phyloP scores from a whole-genome alignment of 306 rosid genomes.

The Herpetospermum pedunculosum region DNA sequence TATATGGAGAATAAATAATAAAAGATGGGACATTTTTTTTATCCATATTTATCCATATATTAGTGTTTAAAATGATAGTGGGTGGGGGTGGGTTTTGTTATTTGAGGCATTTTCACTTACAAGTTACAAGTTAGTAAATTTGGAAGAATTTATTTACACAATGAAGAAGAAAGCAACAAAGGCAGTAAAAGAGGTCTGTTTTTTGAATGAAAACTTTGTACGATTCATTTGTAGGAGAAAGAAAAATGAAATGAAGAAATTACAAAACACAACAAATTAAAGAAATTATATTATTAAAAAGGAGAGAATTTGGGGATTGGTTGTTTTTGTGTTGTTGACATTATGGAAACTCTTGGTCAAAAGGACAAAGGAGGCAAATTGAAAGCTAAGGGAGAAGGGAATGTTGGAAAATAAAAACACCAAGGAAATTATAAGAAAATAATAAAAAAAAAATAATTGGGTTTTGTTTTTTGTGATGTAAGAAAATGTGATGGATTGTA shows the following conservation, averaged over 20 bases:
- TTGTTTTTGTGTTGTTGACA: background rate
- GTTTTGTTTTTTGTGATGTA: background rate
- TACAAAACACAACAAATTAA: background rate
- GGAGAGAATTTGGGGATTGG: background rate
- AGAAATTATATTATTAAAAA: background rate
- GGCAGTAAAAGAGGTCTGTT: background rate
- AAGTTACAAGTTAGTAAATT: background rate
- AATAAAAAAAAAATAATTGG: background rate
- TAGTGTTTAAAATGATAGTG: too few species aligned
- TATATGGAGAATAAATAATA: too few species aligned
- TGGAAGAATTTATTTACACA: background rate
- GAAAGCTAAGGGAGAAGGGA: background rate
- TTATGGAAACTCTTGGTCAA: background rate
- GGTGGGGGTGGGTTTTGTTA: background rate
- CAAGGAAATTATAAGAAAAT: background rate
- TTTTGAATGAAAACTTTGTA: background rate
- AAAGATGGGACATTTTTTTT: too few species aligned
- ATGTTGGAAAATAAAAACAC: background rate
- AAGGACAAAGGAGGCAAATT: constrained; percentile 4
- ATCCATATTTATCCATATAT: too few species aligned
- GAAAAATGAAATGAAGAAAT: background rate
- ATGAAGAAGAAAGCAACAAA: background rate
- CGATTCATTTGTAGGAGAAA: background rate
- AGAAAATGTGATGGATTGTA: background rate
- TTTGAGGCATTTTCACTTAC: background rate